Conservation (phyloP, 2,329 filamentous ascomycete genomes). For the Aspergillus tanneri region DNA sequence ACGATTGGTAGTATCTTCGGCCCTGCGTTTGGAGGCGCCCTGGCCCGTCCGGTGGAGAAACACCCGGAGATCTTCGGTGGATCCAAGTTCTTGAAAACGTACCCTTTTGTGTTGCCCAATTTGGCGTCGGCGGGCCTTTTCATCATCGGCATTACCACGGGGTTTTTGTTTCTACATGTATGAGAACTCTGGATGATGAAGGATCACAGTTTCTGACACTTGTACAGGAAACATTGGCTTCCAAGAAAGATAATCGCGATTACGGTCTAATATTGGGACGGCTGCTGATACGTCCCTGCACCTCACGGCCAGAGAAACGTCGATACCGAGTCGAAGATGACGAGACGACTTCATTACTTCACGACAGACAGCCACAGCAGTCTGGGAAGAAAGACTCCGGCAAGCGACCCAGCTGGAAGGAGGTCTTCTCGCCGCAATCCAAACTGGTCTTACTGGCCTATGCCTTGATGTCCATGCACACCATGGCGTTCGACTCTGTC, state of each 20-base stretch:
- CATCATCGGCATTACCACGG: constrained; percentile 69
- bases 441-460: constrained; percentile 74
- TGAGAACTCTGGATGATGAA: neutral
- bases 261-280: constrained; percentile 73
- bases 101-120: constrained; percentile 83
- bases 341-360: constrained; percentile 36
- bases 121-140: constrained; percentile 75
- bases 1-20: constrained; percentile 84
- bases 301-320: constrained; percentile 22
- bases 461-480: constrained; percentile 76
- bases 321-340: constrained; percentile 14
- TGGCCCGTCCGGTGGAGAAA: constrained; percentile 76
- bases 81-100: constrained; percentile 67
- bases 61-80: constrained; percentile 69
- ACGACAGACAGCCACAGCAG: constrained; percentile 21
- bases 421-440: constrained; percentile 74
- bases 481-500: constrained; percentile 80
- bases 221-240: constrained; percentile 73
- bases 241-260: constrained; percentile 66
- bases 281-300: constrained; percentile 54
- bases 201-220: constrained; percentile 45
- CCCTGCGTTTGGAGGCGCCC: constrained; percentile 80
- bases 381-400: constrained; percentile 15
- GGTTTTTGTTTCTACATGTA: constrained; percentile 73
- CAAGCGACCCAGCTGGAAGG: constrained; percentile 49